Percentiles rank a stretch among this genome's conserved stretches.
Evolutionary conservation across 192 early-diverging fungal genomes (phyloP).

Genomic region (Phycomyces blakesleeanus): DNA sequence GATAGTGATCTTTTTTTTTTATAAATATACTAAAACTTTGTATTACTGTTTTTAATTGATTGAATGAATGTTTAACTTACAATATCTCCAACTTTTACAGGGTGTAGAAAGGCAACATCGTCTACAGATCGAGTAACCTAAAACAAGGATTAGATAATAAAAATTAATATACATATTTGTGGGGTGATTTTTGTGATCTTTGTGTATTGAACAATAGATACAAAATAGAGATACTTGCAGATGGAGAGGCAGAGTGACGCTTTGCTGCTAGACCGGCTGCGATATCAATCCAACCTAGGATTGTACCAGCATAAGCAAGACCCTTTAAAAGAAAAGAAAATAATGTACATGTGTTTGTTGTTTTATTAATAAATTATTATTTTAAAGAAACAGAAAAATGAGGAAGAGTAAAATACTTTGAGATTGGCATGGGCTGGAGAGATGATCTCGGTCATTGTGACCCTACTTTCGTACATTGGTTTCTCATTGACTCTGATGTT

Average conservation of each 20-base stretch:
- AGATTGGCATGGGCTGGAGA: slow-evolving; percentile 47
- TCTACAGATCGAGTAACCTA: slow-evolving; percentile 67
- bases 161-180: neutral
- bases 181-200: too few species aligned
- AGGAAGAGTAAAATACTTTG: slow-evolving; percentile 18
- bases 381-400: too few species aligned
- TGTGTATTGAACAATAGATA: too few species aligned
- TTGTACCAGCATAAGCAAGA: slow-evolving; percentile 37
- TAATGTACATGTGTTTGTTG: too few species aligned
- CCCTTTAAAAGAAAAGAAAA: too few species aligned
- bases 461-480: slow-evolving; percentile 29
- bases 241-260: slow-evolving; percentile 52
- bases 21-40: neutral
- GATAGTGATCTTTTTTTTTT: slow-evolving; percentile 52
- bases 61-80: slow-evolving; percentile 19
- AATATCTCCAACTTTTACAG: slow-evolving; percentile 59
- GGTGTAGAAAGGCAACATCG: slow-evolving; percentile 63
- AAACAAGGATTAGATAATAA: too few species aligned
- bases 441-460: slow-evolving; percentile 59
- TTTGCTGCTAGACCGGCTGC: slow-evolving; percentile 64
- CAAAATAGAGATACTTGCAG: slow-evolving; percentile 31
- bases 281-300: slow-evolving; percentile 66
- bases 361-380: too few species aligned
- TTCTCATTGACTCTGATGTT: slow-evolving; percentile 22
- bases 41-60: neutral